Evolutionary conservation across 1,139 yeast genomes (phyloP), one percentile per base, ranked within the genome.

Genomic region (Meyerozyma athensensis): DNA sequence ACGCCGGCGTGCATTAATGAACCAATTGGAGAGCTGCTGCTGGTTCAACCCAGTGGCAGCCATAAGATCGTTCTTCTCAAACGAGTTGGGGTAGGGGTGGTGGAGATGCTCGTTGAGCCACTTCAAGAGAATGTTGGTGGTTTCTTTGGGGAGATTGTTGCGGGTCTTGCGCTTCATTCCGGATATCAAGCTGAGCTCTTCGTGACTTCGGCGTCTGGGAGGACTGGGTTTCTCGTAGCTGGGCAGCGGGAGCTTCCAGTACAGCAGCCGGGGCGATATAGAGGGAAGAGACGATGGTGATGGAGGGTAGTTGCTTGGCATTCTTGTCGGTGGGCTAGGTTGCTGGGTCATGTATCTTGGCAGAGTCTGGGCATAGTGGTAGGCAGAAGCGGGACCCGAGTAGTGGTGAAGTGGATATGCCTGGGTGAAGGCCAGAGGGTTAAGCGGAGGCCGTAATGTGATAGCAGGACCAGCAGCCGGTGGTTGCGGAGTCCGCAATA

Each of bases 21-120:
- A 92, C 97, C 98, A 92, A 59, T 92, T 92, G 46, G 94, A 81
- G 44, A 92, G 73, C 59, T 92, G 98, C 49, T 89, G 95, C 58
- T 86, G 80, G 44, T 90, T 85, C 52, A 92, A 73, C 1, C 97
- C 96, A 0, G 98, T 92, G 54, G 78, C 75, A 50, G 75, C 68
- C 72, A 89, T 79, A 47, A 92, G 69, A 50, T 83, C 85, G 46
- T 79, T 73, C 63, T 92, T 92, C 54, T 90, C 97, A 46, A 84
- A 83, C 37, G 90, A 86, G 44, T 89, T 86, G 5, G 98, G 98
- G 58, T 90, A 90, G 12, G 98, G 98, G 55, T 90, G 95, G 49
- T 85, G 83, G 47, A 89, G 65, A 58, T 92, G 95, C 36, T 81
- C 81, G 49, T 82, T 74, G 38, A 90, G 72, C 98, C 98, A 92